phyloP scores from a whole-genome alignment of 2,329 filamentous ascomycete species.

The Celoporthe dispersa region DNA sequence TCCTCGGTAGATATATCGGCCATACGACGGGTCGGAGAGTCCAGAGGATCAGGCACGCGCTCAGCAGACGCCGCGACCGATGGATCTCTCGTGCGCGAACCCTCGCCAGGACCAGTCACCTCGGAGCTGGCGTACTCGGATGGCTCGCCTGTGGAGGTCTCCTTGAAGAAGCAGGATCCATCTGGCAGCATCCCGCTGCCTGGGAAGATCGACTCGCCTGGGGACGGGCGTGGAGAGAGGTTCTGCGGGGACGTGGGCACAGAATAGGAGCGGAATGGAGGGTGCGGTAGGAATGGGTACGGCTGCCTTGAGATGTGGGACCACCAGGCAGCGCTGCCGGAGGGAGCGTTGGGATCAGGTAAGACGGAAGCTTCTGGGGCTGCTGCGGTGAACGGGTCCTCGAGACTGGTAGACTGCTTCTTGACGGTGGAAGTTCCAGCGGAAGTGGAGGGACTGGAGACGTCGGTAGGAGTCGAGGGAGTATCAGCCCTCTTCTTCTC shows the following conservation, averaged over 20 bases:
- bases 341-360: neutral
- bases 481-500: conserved; percentile 1
- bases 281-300: neutral
- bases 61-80: neutral
- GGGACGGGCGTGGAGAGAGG: neutral
- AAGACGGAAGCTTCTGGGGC: neutral
- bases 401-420: neutral
- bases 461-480: neutral
- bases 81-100: neutral
- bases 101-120: neutral
- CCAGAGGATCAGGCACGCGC: neutral
- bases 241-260: neutral
- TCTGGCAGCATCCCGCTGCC: conserved; percentile 4
- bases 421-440: neutral
- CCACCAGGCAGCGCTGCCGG: conserved; percentile 4
- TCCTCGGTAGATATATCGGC: neutral
- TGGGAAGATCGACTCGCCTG: conserved; percentile 10
- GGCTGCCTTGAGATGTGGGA: neutral
- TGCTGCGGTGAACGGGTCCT: neutral
- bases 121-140: neutral
- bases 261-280: neutral
- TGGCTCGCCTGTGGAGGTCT: conserved; percentile 13
- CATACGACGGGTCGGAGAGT: conserved; percentile 9
- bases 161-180: conserved; percentile 1
- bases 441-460: neutral